phyloP scores from a whole-genome alignment of 208 protist species.

The Trypanosoma rangeli region DNA sequence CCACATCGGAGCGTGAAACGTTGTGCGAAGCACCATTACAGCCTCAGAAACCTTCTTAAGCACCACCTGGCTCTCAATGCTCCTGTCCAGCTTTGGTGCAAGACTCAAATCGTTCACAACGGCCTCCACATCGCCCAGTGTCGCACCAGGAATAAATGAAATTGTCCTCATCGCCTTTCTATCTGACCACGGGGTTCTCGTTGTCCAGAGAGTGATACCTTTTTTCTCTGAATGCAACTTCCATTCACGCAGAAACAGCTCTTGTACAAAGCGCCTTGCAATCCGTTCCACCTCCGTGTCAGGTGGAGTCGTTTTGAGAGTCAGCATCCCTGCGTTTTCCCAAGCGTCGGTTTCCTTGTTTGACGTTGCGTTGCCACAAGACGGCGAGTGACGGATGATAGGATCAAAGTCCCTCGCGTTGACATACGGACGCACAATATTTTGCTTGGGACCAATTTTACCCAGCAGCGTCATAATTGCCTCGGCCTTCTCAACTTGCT shows the following conservation, averaged over 20 bases:
- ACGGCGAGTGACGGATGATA: slow-evolving; percentile 18
- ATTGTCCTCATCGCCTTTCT: slow-evolving; percentile 30
- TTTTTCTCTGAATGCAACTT: slow-evolving; percentile 14
- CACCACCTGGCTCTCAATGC: slow-evolving; percentile 16
- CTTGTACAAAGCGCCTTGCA: slow-evolving; percentile 28
- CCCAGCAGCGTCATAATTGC: slow-evolving; percentile 25
- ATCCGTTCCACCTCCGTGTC: slow-evolving; percentile 18
- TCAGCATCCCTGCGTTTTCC: background rate
- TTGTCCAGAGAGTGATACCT: slow-evolving; percentile 24
- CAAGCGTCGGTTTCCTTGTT: background rate
- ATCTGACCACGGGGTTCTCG: slow-evolving; percentile 22
- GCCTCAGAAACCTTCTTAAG: slow-evolving; percentile 18
- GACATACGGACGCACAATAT: slow-evolving; percentile 36
- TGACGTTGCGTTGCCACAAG: slow-evolving; percentile 22
- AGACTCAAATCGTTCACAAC: slow-evolving; percentile 31
- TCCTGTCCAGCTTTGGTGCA: slow-evolving; percentile 15
- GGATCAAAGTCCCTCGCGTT: slow-evolving; percentile 47
- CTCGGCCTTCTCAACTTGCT: slow-evolving; percentile 16
- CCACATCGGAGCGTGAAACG: slow-evolving; percentile 23
- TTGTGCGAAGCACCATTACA: slow-evolving; percentile 26
- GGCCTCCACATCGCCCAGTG: slow-evolving; percentile 30
- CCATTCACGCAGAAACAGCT: slow-evolving; percentile 30
- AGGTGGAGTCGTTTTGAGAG: background rate
- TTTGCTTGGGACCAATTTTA: slow-evolving; percentile 33
- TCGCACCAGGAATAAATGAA: slow-evolving; percentile 28